These are phyloP conservation scores for Hirschfeldia incana DNA, from an alignment of 345 rosid genomes.

Conservation along the genomic window DNA sequence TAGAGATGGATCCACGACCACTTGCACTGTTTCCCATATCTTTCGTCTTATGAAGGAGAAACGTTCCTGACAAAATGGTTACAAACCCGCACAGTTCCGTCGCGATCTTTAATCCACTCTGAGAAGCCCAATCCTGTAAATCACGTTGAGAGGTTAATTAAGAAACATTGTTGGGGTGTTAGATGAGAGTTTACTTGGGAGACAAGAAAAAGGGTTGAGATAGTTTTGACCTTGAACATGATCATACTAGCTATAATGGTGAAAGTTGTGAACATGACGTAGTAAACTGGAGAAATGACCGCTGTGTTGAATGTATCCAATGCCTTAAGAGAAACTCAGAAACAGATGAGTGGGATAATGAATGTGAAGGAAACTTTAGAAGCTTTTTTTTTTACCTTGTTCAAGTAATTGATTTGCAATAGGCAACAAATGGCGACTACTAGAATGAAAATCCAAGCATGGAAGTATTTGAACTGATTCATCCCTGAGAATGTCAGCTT, in stretches of 20 bases:
- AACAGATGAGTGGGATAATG: neutral
- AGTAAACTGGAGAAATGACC: conserved; percentile 88
- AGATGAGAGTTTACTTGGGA: conserved; percentile 9
- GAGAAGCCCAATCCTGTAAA: conserved; percentile 81
- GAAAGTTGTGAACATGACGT: conserved; percentile 83
- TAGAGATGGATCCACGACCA: conserved; percentile 24
- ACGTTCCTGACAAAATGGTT: conserved; percentile 83
- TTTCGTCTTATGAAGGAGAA: conserved; percentile 87
- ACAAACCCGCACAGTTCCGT: conserved; percentile 85
- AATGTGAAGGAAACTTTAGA: neutral
- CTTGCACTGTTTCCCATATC: conserved; percentile 65
- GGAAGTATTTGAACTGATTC: conserved; percentile 66
- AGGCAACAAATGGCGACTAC: conserved; percentile 60
- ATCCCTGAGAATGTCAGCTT: conserved; percentile 69
- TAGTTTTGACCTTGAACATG: conserved; percentile 81
- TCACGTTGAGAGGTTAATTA: conserved; percentile 1
- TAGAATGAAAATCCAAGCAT: conserved; percentile 72
- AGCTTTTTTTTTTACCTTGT: conserved; percentile 59
- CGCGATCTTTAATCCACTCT: conserved; percentile 70
- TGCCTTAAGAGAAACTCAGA: conserved; percentile 51
- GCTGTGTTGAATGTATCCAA: conserved; percentile 91
- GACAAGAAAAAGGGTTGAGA: neutral
- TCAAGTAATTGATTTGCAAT: conserved; percentile 77
- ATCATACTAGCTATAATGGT: conserved; percentile 92
- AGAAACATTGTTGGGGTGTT: neutral